These are phyloP conservation scores for Penicillium sp. DNA, from an alignment of 2,329 filamentous ascomycete genomes.

Conservation along the genomic window DNA sequence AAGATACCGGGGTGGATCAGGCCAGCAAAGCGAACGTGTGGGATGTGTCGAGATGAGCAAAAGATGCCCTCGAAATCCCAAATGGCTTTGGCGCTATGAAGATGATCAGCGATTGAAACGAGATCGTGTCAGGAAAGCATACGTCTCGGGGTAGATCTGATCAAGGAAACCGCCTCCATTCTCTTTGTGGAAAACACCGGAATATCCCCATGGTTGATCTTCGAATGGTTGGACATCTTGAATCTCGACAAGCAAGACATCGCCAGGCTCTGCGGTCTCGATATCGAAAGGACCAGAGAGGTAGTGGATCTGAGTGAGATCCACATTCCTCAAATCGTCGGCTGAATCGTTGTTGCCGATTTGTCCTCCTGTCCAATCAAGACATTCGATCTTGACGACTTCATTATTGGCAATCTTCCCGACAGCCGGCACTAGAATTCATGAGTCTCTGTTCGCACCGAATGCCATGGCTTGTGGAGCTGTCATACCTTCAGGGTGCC, in stretches of 20 bases:
- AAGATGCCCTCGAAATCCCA: constrained; percentile 79
- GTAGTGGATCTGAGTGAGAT: constrained; percentile 83
- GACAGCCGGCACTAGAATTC: constrained; percentile 66
- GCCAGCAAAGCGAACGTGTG: constrained; percentile 82
- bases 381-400: constrained; percentile 89
- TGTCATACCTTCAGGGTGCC: constrained; percentile 80
- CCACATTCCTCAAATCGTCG: constrained; percentile 83
- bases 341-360: constrained; percentile 87
- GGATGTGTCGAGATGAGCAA: constrained; percentile 83
- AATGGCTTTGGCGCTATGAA: constrained; percentile 64
- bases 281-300: constrained; percentile 88
- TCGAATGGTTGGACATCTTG: constrained; percentile 90
- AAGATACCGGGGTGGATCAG: constrained; percentile 91
- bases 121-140: constrained; percentile 30
- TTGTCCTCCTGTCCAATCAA: constrained; percentile 78
- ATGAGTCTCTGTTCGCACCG: background rate
- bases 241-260: constrained; percentile 84
- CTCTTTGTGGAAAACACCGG: constrained; percentile 73
- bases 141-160: constrained; percentile 82
- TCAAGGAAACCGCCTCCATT: constrained; percentile 91
- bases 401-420: constrained; percentile 78
- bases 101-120: background rate
- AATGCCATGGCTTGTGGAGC: too few species aligned
- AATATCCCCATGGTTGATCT: constrained; percentile 87
- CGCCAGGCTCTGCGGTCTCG: constrained; percentile 79